Conservation (phyloP, 345 rosid genomes). For the Citrus reticulata region DNA sequence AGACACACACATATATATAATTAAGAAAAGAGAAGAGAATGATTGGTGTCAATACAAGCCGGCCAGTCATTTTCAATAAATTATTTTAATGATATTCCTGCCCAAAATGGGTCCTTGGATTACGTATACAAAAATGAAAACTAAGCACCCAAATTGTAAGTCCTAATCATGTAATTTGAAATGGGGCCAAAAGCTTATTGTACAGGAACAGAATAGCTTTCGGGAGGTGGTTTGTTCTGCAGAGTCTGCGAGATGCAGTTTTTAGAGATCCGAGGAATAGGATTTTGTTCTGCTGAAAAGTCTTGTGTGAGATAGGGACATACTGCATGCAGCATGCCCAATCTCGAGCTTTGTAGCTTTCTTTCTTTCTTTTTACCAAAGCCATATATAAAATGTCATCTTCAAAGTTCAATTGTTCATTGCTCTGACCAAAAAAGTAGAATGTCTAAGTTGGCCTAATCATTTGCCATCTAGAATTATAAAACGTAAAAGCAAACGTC, state of each 20-base stretch:
- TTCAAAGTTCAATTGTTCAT: background rate
- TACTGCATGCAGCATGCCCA: background rate
- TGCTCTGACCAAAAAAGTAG: background rate
- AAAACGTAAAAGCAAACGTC: background rate
- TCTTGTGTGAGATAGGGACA: background rate
- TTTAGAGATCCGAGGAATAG: background rate
- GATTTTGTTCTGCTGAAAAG: conserved; percentile 1
- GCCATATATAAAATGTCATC: too few species aligned
- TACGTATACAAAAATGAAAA: background rate
- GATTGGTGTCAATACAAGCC: background rate
- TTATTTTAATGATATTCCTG: background rate
- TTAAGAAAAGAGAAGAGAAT: background rate
- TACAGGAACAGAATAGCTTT: background rate
- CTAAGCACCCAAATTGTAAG: background rate
- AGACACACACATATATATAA: background rate
- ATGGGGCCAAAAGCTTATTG: background rate
- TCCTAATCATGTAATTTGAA: background rate
- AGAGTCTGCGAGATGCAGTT: background rate
- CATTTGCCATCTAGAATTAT: background rate
- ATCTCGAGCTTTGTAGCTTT: background rate
- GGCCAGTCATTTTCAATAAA: background rate
- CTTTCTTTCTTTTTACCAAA: too few species aligned
- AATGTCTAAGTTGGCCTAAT: conserved; percentile 5
- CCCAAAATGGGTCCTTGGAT: background rate
- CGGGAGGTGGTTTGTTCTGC: background rate